phyloP scores from a whole-genome alignment of 805 yeast genomes.

The Tetrapisispora pingtungensis region DNA sequence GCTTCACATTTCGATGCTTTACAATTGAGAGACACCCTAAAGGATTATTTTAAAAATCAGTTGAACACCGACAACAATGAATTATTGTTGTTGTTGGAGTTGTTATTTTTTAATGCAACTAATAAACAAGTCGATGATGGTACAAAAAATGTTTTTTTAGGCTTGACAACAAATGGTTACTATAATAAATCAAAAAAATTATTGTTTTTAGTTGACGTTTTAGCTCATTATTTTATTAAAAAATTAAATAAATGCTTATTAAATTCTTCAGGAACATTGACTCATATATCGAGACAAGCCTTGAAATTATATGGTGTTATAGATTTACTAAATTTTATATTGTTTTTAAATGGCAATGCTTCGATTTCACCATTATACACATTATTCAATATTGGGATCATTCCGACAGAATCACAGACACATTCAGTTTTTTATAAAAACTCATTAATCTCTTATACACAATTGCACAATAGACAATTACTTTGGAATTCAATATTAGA shows the following conservation, averaged over 20 bases:
- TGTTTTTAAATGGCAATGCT: background rate
- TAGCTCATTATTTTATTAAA: background rate
- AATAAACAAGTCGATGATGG: background rate
- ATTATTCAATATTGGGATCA: constrained; percentile 8
- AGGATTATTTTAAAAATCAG: background rate
- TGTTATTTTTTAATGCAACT: background rate
- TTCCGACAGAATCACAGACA: background rate
- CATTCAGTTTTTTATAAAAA: background rate
- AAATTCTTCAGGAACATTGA: background rate
- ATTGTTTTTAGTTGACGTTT: background rate
- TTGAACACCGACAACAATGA: background rate
- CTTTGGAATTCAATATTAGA: constrained; percentile 25
- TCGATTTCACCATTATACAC: constrained; percentile 15
- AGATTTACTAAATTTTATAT: constrained; percentile 7
- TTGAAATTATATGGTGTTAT: constrained; percentile 2
- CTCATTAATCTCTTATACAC: background rate
- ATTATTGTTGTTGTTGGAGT: background rate
- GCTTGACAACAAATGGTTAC: background rate
- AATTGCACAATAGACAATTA: constrained; percentile 20
- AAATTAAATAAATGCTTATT: background rate
- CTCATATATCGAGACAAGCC: background rate
- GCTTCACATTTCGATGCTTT: constrained; percentile 1
- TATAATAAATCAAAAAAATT: background rate
- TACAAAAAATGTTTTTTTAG: background rate
- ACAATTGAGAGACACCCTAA: background rate